Evolutionary conservation across 352 stramenopile genomes (phyloP).

Genomic region (Phytophthora sp.): DNA sequence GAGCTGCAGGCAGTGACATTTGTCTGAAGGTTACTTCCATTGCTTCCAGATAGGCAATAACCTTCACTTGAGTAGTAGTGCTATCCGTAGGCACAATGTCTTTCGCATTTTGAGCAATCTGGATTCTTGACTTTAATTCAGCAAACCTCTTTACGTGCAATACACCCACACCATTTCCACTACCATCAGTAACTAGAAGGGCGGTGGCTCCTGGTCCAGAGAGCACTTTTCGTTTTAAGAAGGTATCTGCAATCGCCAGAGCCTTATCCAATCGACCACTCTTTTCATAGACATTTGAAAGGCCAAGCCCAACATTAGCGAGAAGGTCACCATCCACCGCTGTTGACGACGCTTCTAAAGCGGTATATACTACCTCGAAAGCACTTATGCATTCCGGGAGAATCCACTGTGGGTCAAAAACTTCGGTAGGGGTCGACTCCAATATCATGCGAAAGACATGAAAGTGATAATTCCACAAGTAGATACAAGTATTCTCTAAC

Average conservation of each 20-base stretch:
- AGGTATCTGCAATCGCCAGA: constrained; percentile 47
- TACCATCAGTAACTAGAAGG: background rate
- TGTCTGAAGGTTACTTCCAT: constrained; percentile 45
- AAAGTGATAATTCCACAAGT: constrained; percentile 94
- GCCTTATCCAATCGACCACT: constrained; percentile 54
- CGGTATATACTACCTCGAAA: constrained; percentile 60
- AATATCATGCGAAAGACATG: constrained; percentile 73
- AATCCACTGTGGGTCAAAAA: constrained; percentile 48
- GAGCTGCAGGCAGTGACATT: constrained; percentile 9
- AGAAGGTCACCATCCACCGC: constrained; percentile 52
- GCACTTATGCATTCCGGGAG: constrained; percentile 65
- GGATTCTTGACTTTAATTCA: constrained; percentile 65
- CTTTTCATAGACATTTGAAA: constrained; percentile 64
- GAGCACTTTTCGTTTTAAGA: constrained; percentile 63
- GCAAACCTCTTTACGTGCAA: constrained; percentile 69
- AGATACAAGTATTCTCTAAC: constrained; percentile 84
- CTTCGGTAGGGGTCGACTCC: constrained; percentile 14
- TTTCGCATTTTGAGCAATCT: constrained; percentile 76
- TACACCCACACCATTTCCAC: background rate
- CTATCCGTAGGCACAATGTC: constrained; percentile 57
- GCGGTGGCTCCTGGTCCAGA: too few species aligned
- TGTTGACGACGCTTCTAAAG: constrained; percentile 40
- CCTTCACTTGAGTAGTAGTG: constrained; percentile 41
- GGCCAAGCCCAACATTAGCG: constrained; percentile 50
- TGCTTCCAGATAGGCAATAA: constrained; percentile 58